Evolutionary conservation across 2,329 filamentous ascomycete genomes (phyloP), one percentile per base, ranked within the genome.

Genomic region (Apiospora hydei): DNA sequence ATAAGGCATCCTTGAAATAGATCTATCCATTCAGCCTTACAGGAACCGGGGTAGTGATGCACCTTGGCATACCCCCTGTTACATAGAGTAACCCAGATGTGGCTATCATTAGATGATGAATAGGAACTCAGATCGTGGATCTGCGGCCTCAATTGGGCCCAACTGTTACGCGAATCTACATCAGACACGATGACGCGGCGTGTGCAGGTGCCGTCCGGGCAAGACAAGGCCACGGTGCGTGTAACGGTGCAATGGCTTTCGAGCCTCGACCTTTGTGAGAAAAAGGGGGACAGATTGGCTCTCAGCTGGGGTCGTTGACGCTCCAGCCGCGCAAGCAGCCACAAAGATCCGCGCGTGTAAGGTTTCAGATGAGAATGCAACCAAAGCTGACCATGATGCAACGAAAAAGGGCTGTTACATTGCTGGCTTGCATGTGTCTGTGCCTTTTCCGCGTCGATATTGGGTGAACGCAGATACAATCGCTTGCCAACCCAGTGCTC

Each of bases 181-280:
- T 61, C 53, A 61, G 34, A 38, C 53, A 34, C 21, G 57, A 64
- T 41, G 34, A 64, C 57, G 57, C 57, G 57, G 34, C 57, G 34
- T n/a, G 30, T 16, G 53, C 30, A 21, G 30, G 30, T 64, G 34
- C 13, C 8, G 4, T n/a, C 34, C 13, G 34, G 30, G 57, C 18
- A n/a, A 64, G 34, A 38, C 10, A 41, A 34, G 10, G 34, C 57
- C 34, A 41, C 21, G 30, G 10, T 30, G 13, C n/a, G 57, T 41
- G 57, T 41, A 64, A 41, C 57, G 57, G 21, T 64, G 34, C 34
- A n/a, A 10, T 16, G 34, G 21, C 7, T 18, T 64, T 41, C 10
- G 57, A 64, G 21, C 34, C 57, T 64, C 30, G 38, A 38, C 10
- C 18, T 3, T 1, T n/a, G 10, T 2, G 30, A n/a, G 5, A 6